Conservation (phyloP, 176 grass and related monocot species). For the Triticum urartu region DNA sequence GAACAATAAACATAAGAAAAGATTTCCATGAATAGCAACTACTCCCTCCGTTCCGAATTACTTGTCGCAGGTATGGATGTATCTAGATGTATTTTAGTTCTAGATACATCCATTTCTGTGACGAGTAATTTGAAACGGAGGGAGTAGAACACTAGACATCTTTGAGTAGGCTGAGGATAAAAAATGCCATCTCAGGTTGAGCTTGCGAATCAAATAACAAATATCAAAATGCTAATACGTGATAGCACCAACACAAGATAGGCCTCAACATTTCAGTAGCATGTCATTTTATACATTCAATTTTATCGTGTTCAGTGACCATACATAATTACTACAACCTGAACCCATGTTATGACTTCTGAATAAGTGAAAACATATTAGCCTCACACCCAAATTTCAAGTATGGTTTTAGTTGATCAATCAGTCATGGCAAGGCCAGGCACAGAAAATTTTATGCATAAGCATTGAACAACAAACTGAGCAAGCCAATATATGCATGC, state of each 20-base stretch:
- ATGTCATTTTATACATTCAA: too few species aligned
- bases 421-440: background rate
- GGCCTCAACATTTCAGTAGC: background rate
- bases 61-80: too few species aligned
- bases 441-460: background rate
- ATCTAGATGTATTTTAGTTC: too few species aligned
- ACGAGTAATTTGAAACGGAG: too few species aligned
- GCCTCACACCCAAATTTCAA: background rate
- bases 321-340: background rate
- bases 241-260: background rate
- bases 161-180: background rate
- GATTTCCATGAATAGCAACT: too few species aligned
- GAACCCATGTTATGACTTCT: background rate
- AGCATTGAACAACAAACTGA: background rate
- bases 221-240: background rate
- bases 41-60: too few species aligned
- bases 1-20: too few species aligned
- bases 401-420: too few species aligned
- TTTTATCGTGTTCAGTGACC: background rate
- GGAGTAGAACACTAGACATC: background rate
- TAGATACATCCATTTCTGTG: too few species aligned
- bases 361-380: background rate
- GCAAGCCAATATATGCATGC: background rate
- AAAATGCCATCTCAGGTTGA: background rate
- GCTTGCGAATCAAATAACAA: background rate